Evolutionary conservation across 1,284 basidiomycete genomes (phyloP).

Genomic region (Ceraceosorus guamensis): DNA sequence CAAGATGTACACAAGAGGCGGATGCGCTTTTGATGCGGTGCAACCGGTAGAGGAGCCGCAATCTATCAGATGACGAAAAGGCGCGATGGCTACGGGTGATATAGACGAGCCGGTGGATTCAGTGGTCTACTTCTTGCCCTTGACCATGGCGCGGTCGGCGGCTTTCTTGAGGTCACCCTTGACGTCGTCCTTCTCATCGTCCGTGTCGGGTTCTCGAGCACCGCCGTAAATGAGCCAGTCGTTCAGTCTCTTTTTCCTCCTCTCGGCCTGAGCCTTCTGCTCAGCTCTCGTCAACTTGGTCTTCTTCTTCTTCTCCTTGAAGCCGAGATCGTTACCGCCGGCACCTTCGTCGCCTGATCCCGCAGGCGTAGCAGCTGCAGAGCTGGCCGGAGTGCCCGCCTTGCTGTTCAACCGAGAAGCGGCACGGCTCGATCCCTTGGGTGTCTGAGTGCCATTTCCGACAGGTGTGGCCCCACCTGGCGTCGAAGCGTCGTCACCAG

Average conservation of each 20-base stretch:
- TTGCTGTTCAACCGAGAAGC: constrained; percentile 46
- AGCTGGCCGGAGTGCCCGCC: constrained; percentile 47
- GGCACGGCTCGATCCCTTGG: constrained; percentile 49
- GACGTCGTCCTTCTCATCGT: constrained; percentile 26
- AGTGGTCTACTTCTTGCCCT: too few relatives aligned
- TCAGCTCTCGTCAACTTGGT: constrained; percentile 47
- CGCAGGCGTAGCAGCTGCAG: constrained; percentile 50
- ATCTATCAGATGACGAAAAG: too few relatives aligned
- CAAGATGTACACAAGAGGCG: too few relatives aligned
- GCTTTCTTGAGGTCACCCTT: not conserved
- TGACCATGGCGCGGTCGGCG: too few relatives aligned
- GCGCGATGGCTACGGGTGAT: too few relatives aligned
- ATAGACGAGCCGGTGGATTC: too few relatives aligned
- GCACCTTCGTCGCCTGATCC: constrained; percentile 51
- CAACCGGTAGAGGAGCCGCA: too few relatives aligned
- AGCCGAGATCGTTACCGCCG: constrained; percentile 42
- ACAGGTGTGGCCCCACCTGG: constrained; percentile 64
- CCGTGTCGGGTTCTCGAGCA: constrained; percentile 40
- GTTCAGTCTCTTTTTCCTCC: constrained; percentile 38
- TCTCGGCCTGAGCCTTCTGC: constrained; percentile 46
- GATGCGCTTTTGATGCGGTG: too few relatives aligned
- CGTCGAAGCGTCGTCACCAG: constrained; percentile 53
- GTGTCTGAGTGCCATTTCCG: constrained; percentile 48
- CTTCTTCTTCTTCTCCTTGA: constrained; percentile 49
- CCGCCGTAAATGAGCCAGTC: constrained; percentile 36